Evolutionary conservation across 306 rosid species (phyloP).

Genomic region (Bauhinia variegata): DNA sequence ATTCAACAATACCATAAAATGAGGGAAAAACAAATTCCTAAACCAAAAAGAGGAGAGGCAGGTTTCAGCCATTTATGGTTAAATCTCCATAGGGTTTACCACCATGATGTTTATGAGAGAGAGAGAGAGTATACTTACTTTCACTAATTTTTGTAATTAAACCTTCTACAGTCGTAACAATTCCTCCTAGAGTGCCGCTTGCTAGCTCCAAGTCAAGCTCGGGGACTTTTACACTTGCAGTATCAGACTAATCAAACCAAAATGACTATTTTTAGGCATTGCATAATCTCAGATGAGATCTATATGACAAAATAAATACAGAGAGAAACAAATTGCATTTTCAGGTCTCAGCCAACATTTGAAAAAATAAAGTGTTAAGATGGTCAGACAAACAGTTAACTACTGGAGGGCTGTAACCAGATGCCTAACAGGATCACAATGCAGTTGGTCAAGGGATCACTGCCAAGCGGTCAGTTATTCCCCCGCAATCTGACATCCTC

Average conservation of each 20-base stretch:
- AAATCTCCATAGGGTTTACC: not conserved
- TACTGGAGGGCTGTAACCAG: not conserved
- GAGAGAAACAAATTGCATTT: conserved; percentile 3
- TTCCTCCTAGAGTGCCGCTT: conserved; percentile 68
- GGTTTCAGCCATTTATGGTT: too few relatives aligned
- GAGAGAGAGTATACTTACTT: conserved; percentile 48
- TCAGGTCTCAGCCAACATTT: not conserved
- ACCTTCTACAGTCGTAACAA: conserved; percentile 87
- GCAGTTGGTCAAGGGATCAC: too few relatives aligned
- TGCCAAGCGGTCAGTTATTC: too few relatives aligned
- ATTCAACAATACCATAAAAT: too few relatives aligned
- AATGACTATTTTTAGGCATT: not conserved
- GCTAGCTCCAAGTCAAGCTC: conserved; percentile 88
- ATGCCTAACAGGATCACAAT: too few relatives aligned
- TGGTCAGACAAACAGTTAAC: conserved; percentile 10
- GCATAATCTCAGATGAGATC: not conserved
- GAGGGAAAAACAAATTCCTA: too few relatives aligned
- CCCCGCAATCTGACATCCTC: too few relatives aligned
- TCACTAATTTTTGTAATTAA: conserved; percentile 59
- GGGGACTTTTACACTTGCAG: conserved; percentile 55
- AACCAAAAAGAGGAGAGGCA: too few relatives aligned
- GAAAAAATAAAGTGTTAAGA: not conserved
- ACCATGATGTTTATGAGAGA: not conserved
- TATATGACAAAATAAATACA: not conserved
- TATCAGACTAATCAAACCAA: conserved; percentile 49